Conservation (phyloP, 305 asterid species). For the Ajuga reptans region DNA sequence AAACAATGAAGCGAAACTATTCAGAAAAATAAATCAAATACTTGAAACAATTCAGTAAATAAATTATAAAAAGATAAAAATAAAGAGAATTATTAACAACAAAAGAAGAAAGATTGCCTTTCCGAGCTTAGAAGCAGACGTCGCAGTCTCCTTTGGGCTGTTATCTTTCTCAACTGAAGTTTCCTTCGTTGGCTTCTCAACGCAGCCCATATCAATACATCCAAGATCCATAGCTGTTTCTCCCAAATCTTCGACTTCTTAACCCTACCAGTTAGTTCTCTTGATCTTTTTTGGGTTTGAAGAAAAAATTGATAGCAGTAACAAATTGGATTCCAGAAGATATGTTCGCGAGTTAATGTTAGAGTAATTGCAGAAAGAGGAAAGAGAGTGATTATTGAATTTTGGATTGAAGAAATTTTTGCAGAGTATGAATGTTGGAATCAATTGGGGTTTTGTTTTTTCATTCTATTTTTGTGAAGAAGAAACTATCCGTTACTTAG, state of each 20-base stretch:
- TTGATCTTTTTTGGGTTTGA: constrained; percentile 13
- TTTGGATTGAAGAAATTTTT: constrained; percentile 17
- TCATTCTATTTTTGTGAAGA: not conserved
- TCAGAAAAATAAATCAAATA: not conserved
- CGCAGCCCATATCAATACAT: constrained; percentile 72
- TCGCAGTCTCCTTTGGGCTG: constrained; percentile 37
- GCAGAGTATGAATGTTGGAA: constrained; percentile 1
- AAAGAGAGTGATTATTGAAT: constrained; percentile 20
- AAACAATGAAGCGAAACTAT: constrained; percentile 6
- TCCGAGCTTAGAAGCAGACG: constrained; percentile 52
- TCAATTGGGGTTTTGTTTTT: not conserved
- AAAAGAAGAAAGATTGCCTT: constrained; percentile 37
- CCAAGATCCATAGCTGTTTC: constrained; percentile 63
- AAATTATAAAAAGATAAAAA: not conserved
- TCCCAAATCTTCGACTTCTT: not conserved
- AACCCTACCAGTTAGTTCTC: not conserved
- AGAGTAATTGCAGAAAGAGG: not conserved
- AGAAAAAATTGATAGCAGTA: not conserved
- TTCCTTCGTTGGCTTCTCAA: constrained; percentile 39
- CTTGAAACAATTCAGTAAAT: not conserved
- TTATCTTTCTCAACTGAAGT: constrained; percentile 30
- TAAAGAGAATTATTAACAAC: not conserved
- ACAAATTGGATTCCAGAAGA: not conserved
- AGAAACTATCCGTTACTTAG: constrained; percentile 64
- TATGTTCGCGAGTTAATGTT: not conserved